These are phyloP conservation scores for Vairimorpha apis DNA, from an alignment of 371 early-diverging fungal species.

Conservation along the genomic window DNA sequence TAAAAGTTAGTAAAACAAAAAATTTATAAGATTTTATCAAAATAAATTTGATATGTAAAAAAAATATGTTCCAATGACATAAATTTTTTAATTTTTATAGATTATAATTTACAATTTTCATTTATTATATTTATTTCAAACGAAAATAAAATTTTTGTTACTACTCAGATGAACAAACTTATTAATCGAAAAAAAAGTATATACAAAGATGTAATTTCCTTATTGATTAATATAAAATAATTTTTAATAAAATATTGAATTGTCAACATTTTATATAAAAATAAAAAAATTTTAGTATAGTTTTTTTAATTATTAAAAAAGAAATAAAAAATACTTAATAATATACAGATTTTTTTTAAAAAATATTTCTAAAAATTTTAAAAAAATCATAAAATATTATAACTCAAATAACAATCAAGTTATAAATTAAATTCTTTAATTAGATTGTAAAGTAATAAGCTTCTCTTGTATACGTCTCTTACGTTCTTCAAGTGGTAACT, in stretches of 20 bases:
- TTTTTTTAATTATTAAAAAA: not conserved
- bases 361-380: too few species aligned
- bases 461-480: constrained; percentile 52
- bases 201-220: not conserved
- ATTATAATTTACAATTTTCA: too few species aligned
- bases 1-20: too few species aligned
- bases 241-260: not conserved
- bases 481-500: constrained; percentile 57
- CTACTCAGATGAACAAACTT: too few species aligned
- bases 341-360: not conserved
- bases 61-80: too few species aligned
- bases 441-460: constrained; percentile 25
- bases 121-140: too few species aligned
- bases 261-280: not conserved
- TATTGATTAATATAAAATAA: not conserved
- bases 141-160: too few species aligned
- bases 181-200: too few species aligned
- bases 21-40: too few species aligned
- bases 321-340: not conserved
- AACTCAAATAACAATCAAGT: constrained; percentile 17
- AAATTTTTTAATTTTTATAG: too few species aligned
- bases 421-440: constrained; percentile 16
- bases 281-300: not conserved
- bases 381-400: too few species aligned
- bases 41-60: too few species aligned